These are phyloP conservation scores for Cutaneotrichosporon arboriforme DNA, from an alignment of 1,284 basidiomycete genomes.

Conservation along the genomic window DNA sequence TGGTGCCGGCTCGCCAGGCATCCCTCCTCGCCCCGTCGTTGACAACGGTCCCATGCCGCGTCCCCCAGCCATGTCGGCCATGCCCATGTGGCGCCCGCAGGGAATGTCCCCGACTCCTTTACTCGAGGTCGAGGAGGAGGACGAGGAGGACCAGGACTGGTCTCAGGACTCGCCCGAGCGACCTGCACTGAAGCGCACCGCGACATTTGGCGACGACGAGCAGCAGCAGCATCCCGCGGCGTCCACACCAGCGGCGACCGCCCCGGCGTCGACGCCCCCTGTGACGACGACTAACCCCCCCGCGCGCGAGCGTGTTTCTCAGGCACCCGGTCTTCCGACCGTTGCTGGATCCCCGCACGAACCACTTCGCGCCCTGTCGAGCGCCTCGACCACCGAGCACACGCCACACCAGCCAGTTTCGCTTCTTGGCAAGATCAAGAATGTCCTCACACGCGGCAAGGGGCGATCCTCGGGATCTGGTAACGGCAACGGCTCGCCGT, in stretches of 20 bases:
- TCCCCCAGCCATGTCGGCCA: slow-evolving; percentile 2
- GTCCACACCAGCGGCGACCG: neutral
- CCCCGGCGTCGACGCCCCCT: neutral
- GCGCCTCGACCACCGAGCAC: neutral
- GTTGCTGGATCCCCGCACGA: slow-evolving; percentile 13
- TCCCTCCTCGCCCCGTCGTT: slow-evolving; percentile 12
- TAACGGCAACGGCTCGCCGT: neutral
- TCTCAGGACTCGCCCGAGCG: slow-evolving; percentile 6
- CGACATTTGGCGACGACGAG: slow-evolving; percentile 19
- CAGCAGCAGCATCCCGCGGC: too few species aligned
- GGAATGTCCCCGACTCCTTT: slow-evolving; percentile 14
- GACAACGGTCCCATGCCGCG: slow-evolving; percentile 1
- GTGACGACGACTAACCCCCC: neutral
- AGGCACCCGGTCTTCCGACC: slow-evolving; percentile 5
- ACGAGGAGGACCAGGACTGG: slow-evolving; percentile 8
- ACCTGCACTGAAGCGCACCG: slow-evolving; percentile 12
- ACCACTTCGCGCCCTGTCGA: slow-evolving; percentile 1
- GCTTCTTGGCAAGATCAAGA: slow-evolving; percentile 15
- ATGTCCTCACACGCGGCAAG: slow-evolving; percentile 5
- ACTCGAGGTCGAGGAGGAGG: slow-evolving; percentile 17
- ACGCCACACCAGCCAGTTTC: neutral
- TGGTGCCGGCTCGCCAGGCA: neutral
- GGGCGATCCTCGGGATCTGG: neutral
- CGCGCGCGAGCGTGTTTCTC: neutral
- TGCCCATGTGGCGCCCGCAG: slow-evolving; percentile 14